phyloP scores from a whole-genome alignment of 257 asterid species.

The Fraxinus americana region DNA sequence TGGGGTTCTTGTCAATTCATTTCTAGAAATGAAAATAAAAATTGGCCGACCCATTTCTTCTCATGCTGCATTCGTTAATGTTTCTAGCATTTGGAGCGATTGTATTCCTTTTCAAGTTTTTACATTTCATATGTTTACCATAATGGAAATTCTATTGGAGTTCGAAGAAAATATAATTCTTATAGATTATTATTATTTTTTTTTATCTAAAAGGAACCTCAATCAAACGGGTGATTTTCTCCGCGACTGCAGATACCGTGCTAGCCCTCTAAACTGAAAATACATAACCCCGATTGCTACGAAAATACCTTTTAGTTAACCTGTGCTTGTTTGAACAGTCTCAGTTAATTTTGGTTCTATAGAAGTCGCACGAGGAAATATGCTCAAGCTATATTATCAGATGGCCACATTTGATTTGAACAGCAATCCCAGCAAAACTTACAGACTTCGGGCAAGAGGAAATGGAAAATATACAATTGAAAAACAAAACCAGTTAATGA shows the following conservation, averaged over 20 bases:
- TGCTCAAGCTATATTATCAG: background rate
- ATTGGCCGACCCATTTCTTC: too few relatives aligned
- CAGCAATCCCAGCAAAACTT: background rate
- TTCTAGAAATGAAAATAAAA: too few relatives aligned
- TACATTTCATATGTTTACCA: too few relatives aligned
- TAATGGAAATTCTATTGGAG: too few relatives aligned
- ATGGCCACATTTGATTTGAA: background rate
- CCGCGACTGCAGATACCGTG: background rate
- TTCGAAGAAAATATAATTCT: too few relatives aligned
- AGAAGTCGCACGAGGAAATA: background rate
- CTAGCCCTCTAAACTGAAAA: background rate
- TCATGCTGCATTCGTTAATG: too few relatives aligned
- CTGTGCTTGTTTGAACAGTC: conserved; percentile 12
- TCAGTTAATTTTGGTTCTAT: background rate
- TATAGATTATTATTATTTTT: too few relatives aligned
- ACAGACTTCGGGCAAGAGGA: background rate
- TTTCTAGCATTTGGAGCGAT: too few relatives aligned
- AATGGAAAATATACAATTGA: background rate
- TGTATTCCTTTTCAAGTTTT: too few relatives aligned
- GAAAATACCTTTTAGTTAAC: conserved; percentile 8
- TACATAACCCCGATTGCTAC: background rate
- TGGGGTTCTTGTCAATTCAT: too few relatives aligned
- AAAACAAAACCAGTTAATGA: conserved; percentile 7
- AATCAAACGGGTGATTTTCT: background rate
- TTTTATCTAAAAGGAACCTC: too few relatives aligned